Percentiles rank a stretch among this genome's conserved stretches.
Conservation (phyloP, 2,329 filamentous ascomycete genomes). For the Venturia pyrina region DNA sequence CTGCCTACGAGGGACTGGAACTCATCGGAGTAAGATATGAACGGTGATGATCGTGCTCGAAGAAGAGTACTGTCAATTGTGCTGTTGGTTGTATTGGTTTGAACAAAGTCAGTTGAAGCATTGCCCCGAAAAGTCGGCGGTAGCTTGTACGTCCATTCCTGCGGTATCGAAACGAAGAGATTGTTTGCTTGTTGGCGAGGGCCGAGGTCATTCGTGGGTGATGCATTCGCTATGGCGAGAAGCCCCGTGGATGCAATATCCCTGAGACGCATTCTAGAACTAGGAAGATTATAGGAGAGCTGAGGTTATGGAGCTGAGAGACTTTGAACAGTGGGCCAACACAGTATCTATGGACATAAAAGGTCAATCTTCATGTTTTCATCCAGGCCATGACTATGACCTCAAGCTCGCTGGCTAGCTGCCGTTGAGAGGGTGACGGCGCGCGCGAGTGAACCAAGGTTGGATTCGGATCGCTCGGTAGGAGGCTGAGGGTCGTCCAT, state of each 20-base stretch:
- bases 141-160: constrained; percentile 5
- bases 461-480: too few species aligned
- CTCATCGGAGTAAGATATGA: constrained; percentile 2
- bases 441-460: neutral
- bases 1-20: neutral
- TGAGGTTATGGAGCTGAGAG: neutral
- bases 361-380: neutral
- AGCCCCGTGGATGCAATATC: neutral
- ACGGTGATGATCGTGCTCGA: neutral
- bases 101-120: neutral
- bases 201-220: neutral
- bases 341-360: neutral
- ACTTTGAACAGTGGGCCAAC: neutral
- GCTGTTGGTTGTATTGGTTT: neutral
- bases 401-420: neutral
- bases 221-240: neutral
- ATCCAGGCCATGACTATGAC: neutral
- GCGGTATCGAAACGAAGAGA: constrained; percentile 2
- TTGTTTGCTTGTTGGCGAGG: neutral
- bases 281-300: neutral
- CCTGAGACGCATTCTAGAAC: neutral
- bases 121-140: neutral
- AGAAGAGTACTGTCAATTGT: neutral
- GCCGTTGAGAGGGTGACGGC: neutral
- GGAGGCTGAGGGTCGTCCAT: too few species aligned